A percentile compares a stretch with the other conserved stretches of the same genome.
phyloP scores from a whole-genome alignment of 805 yeast genomes.

The Myxozyma geophila region DNA sequence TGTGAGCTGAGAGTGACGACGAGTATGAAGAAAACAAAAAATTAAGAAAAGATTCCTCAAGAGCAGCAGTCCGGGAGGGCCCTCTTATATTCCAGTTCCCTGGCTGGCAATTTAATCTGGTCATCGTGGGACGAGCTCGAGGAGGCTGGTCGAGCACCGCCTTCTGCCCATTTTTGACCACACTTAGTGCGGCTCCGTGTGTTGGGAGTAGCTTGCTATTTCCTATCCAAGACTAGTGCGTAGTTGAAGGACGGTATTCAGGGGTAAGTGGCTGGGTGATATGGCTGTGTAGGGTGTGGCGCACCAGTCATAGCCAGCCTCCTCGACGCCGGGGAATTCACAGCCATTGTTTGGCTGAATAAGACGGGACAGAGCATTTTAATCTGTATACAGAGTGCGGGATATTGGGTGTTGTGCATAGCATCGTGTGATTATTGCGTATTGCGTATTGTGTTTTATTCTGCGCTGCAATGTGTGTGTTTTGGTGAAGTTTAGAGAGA shows the following conservation, averaged over 20 bases:
- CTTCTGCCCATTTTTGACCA: too few species aligned
- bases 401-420: too few species aligned
- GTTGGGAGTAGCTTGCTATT: neutral
- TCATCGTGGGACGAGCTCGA: neutral
- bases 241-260: neutral
- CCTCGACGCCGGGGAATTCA: neutral
- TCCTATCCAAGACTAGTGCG: neutral
- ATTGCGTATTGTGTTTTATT: too few species aligned
- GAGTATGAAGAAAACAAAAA: neutral
- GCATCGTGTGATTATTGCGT: too few species aligned
- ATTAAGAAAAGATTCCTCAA: neutral
- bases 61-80: neutral
- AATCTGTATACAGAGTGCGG: too few species aligned
- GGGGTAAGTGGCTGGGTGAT: slow-evolving; percentile 1
- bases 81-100: neutral
- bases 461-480: too few species aligned
- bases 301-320: slow-evolving; percentile 16
- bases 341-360: too few species aligned
- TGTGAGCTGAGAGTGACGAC: neutral
- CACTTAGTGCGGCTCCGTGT: slow-evolving; percentile 9
- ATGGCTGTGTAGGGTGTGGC: neutral
- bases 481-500: too few species aligned
- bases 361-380: too few species aligned
- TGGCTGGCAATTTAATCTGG: neutral
- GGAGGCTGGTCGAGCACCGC: slow-evolving; percentile 10